Percentiles rank a stretch among this genome's conserved stretches.
phyloP scores from a whole-genome alignment of 2,329 filamentous ascomycete species.

The Epichloe elymi region DNA sequence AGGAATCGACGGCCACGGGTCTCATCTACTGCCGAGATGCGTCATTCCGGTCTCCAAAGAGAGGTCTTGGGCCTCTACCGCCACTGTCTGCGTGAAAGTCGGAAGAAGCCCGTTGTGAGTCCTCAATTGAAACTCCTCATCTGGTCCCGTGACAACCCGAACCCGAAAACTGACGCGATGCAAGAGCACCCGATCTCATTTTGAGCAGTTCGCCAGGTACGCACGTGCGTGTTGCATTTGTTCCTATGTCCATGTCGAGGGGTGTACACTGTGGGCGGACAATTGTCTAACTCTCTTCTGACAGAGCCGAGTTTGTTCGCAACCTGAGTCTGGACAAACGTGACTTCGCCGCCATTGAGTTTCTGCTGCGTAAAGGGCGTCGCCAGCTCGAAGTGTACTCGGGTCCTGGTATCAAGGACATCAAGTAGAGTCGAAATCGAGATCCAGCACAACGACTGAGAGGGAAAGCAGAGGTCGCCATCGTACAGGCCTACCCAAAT shows the following conservation, averaged over 20 bases:
- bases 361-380: constrained; percentile 66
- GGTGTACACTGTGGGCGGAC: no score
- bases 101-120: constrained; percentile 62
- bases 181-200: constrained; percentile 30
- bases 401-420: constrained; percentile 68
- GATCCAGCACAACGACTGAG: neutral
- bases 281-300: neutral
- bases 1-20: neutral
- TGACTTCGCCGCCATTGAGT: constrained; percentile 78
- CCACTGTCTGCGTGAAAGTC: constrained; percentile 67
- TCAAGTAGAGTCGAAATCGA: constrained; percentile 27
- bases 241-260: neutral
- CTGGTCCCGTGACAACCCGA: neutral
- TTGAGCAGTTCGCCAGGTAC: constrained; percentile 51
- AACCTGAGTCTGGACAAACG: constrained; percentile 59
- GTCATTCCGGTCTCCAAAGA: constrained; percentile 8
- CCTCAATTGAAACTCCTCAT: neutral
- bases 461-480: neutral
- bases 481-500: neutral
- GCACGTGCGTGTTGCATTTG: constrained; percentile 9
- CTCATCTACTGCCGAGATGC: constrained; percentile 9
- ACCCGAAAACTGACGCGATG: neutral
- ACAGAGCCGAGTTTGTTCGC: constrained; percentile 56
- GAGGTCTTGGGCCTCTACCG: constrained; percentile 48
- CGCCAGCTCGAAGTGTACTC: constrained; percentile 73